Base-by-base conservation (phyloP, 2,329 filamentous ascomycete species). In the Ophiostoma quercus region DNA sequence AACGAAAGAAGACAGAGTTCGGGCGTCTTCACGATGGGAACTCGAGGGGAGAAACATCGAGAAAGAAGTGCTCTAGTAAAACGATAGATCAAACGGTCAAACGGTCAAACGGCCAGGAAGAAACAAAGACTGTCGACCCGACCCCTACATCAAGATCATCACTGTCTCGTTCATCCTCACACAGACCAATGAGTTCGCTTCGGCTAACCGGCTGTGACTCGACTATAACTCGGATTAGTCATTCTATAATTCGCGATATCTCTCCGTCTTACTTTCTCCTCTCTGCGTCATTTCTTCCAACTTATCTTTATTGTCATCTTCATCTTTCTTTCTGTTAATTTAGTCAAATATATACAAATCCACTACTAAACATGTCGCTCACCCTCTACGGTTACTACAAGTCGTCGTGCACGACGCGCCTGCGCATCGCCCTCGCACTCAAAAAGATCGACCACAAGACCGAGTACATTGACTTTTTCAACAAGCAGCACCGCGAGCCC, bases 391-490 rank as follows among this genome's bases (percentile, higher is more conserved):
- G 82, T 71, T 89, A 88, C 78, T 88, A 85, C 77, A 82, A 85
- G 72, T 89, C 87, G 66, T 88, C 86, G 19, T 89, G 86, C 78
- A 85, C 86, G 0, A 86, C 84, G 0, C 84, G 87, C 14, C 79
- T 90, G 5, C 85, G 86, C 65, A 88, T 89, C 71, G 85, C 85
- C 12, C 79, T 88, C 1, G 79, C 84, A 69, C 79, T 86, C 67
- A 89, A 89, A 73, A 75, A 75, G 29, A 81, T 89, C 68, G 73
- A 79, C 2, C 84, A 84, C 73, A 79, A 80, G 7, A 77, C 79
- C 25, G 77, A 81, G 41, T 79, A 80, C 68, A 78, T 88, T 75
- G 84, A 88, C 74, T 82, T 88, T 6, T 79, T 87, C 71, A 82
- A 84, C 67, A 77, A 79, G 72, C 84, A 88, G 65, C 86, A 89